Base-by-base conservation (phyloP, 2,329 filamentous ascomycete species). In the Colletotrichum eremochloae region DNA sequence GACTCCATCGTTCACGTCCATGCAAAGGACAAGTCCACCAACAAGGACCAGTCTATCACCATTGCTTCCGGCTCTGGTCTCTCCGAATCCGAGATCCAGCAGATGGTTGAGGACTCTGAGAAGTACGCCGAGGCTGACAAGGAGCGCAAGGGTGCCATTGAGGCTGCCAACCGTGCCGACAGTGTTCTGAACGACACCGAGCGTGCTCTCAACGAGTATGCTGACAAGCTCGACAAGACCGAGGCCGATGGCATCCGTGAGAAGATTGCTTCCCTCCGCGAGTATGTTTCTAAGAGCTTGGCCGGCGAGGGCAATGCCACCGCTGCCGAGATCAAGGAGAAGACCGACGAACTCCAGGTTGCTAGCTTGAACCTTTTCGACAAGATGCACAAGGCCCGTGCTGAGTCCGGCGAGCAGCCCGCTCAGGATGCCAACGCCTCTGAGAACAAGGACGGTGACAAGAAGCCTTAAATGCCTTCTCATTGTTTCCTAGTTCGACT, bases 31-130 rank as follows among this genome's bases (percentile, higher is more conserved):
- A 98, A 98, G 93, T 96, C 95, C 78, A 98, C 95, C 86, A 94
- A 94, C 92, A 98, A 98, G 92, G 96, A 98, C 83, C 96, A 99
- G 89, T 98, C 95, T 75, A 98, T 99, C 87, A 98, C 96, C 82
- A 97, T 99, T 83, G 95, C 96, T 68, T 98, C 95, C 72, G 96
- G 96, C 84, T 98, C 96, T 76, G 96, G 96, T 91, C 93, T 98
- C 71, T 97, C 94, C 60, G 95, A 99, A 74, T 84, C 89, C 68
- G 96, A 99, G 89, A 99, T 99, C 77, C 90, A 98, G 88, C 92
- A 91, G 86, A 98, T 99, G 96, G 95, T 99, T 81, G 89, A 96
- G 82, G 96, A 98, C 83, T 97, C 96, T 66, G 96, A 98, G 92
- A 96, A 95, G 86, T 98, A 97, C 82, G 94, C 94, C 72, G 95